Evolutionary conservation across 768 basidiomycete species (phyloP).

Genomic region (Dacryopinax spathularia): DNA sequence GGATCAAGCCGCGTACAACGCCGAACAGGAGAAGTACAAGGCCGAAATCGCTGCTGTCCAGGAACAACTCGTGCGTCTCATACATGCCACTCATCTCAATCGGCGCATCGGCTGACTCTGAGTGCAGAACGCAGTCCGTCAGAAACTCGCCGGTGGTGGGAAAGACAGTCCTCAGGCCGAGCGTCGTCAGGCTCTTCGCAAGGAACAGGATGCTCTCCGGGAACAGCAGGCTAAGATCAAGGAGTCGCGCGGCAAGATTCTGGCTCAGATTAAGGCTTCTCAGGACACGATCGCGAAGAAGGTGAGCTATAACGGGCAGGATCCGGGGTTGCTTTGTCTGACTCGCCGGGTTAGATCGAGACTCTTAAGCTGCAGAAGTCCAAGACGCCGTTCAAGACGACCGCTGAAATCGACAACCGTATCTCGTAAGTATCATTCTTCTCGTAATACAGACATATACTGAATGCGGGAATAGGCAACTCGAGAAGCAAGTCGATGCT

Average conservation of each 20-base stretch:
- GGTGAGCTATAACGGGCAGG: slow-evolving; percentile 29
- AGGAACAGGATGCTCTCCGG: slow-evolving; percentile 69
- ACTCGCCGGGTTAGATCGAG: slow-evolving; percentile 45
- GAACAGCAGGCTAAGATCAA: slow-evolving; percentile 68
- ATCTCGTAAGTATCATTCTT: slow-evolving; percentile 46
- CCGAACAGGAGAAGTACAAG: slow-evolving; percentile 71
- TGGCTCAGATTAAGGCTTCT: slow-evolving; percentile 64
- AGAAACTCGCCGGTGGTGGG: slow-evolving; percentile 54
- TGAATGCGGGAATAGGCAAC: slow-evolving; percentile 43
- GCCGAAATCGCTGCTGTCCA: slow-evolving; percentile 73
- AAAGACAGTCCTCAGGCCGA: slow-evolving; percentile 57
- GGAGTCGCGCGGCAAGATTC: slow-evolving; percentile 47
- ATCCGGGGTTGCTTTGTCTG: slow-evolving; percentile 3
- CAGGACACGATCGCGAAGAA: slow-evolving; percentile 73
- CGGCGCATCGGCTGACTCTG: not conserved
- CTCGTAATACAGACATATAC: slow-evolving; percentile 5
- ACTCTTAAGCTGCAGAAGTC: slow-evolving; percentile 64
- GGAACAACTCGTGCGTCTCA: slow-evolving; percentile 52
- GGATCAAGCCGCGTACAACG: slow-evolving; percentile 72
- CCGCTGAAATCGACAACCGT: slow-evolving; percentile 73
- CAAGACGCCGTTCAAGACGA: slow-evolving; percentile 66
- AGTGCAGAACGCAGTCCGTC: slow-evolving; percentile 48
- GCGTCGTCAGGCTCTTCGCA: slow-evolving; percentile 51
- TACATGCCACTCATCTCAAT: not conserved
- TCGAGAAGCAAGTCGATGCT: slow-evolving; percentile 85